phyloP scores from a whole-genome alignment of 441 rosid species.

The Croton laevigatus region DNA sequence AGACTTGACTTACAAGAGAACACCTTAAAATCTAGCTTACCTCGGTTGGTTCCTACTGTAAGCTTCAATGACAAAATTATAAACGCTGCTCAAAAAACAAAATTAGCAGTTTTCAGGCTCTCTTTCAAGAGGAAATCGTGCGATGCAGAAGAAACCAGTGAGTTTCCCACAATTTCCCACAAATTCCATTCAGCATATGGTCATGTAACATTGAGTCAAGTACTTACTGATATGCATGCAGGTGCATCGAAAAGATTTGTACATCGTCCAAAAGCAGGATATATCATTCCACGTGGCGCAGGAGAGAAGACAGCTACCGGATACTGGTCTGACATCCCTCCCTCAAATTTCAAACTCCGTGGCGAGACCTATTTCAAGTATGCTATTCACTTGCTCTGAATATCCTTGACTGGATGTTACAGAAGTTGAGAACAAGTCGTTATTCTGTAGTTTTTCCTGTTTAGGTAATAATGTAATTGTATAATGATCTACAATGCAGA shows the following conservation, averaged over 20 bases:
- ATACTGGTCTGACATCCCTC: slow-evolving; percentile 72
- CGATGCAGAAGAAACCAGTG: slow-evolving; percentile 63
- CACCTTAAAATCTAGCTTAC: slow-evolving; percentile 41
- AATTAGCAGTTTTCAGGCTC: slow-evolving; percentile 61
- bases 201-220: neutral
- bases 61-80: slow-evolving; percentile 66
- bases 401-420: slow-evolving; percentile 6
- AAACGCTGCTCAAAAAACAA: slow-evolving; percentile 49
- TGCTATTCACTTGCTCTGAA: slow-evolving; percentile 13
- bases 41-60: slow-evolving; percentile 55
- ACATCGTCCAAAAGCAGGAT: slow-evolving; percentile 59
- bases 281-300: slow-evolving; percentile 42
- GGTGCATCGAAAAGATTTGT: slow-evolving; percentile 51
- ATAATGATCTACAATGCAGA: slow-evolving; percentile 44
- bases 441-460: slow-evolving; percentile 12
- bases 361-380: slow-evolving; percentile 83
- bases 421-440: slow-evolving; percentile 2
- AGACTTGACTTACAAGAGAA: slow-evolving; percentile 48
- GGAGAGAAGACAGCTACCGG: slow-evolving; percentile 53
- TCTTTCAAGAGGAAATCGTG: slow-evolving; percentile 81
- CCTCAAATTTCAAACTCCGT: slow-evolving; percentile 85
- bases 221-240: slow-evolving; percentile 18
- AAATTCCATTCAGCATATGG: neutral
- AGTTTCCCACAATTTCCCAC: slow-evolving; percentile 18
- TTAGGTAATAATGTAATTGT: slow-evolving; percentile 19